Evolutionary conservation across 2,329 filamentous ascomycete genomes (phyloP), one percentile per base, ranked within the genome.

Genomic region (Colletotrichum eleusines): DNA sequence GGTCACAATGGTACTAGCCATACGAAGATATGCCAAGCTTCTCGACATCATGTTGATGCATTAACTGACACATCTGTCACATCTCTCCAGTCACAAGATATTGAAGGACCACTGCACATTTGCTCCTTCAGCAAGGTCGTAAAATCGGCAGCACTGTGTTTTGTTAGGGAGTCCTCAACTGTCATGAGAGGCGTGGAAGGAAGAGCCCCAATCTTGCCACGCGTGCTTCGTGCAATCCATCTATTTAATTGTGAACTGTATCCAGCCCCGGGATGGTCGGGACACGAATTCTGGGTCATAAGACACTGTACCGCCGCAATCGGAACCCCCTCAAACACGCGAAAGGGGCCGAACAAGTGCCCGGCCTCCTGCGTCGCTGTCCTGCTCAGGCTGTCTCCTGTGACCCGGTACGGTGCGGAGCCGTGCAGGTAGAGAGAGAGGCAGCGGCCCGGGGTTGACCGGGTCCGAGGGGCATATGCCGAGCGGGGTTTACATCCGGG

Each of bases 271-370:
- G 73, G 73, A 1, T 66, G 35, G 2, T 74, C 62, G 3, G 76
- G 77, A 48, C 78, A 80, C 2, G 76, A 74, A 54, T 80, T 77
- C 63, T 76, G 74, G 8, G 73, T 75, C n/a, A n/a, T n/a, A n/a
- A n/a, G n/a, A n/a, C n/a, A n/a, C n/a, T n/a, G n/a, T n/a, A n/a
- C n/a, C n/a, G n/a, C n/a, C n/a, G n/a, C n/a, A n/a, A n/a, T n/a
- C n/a, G n/a, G n/a, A n/a, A 75, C 76, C 40, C 77, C 80, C 42
- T 82, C 72, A 74, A 84, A 84, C 28, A 81, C 82, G 75, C 84
- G 82, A 48, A 77, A 78, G 23, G 84, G 78, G 51, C 81, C 81
- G 50, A 84, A 76, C 82, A 82, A 84, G 75, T 84, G 83, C 6
- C 83, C 83, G 31, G 80, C 77, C 74, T 84, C 82, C 73, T 84